These are phyloP conservation scores for Kodamaea anthophila DNA, from an alignment of 1,139 yeast genomes.

Conservation along the genomic window DNA sequence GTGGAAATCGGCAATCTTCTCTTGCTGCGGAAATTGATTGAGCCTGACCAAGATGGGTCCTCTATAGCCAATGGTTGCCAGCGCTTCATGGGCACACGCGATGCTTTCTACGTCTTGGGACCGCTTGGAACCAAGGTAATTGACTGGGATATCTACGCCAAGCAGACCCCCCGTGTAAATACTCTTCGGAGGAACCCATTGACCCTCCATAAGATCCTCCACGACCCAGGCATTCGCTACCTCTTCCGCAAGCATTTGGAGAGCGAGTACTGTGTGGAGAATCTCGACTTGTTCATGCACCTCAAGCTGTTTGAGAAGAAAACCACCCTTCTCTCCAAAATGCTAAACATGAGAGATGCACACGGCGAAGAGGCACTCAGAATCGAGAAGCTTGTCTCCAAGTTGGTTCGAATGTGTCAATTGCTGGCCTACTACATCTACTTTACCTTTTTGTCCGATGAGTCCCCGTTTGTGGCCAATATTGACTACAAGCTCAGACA, in stretches of 20 bases:
- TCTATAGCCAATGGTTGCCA: constrained; percentile 8
- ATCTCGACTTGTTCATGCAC: constrained; percentile 63
- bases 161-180: background rate
- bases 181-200: background rate
- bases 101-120: constrained; percentile 19
- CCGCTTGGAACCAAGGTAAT: constrained; percentile 15
- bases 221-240: constrained; percentile 74
- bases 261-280: constrained; percentile 66
- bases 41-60: constrained; percentile 23
- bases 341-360: constrained; percentile 13
- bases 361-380: constrained; percentile 7
- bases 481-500: constrained; percentile 55
- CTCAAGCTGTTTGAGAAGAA: constrained; percentile 37
- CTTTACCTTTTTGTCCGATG: constrained; percentile 60
- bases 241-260: constrained; percentile 62
- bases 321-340: constrained; percentile 13
- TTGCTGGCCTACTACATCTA: constrained; percentile 58
- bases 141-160: constrained; percentile 15
- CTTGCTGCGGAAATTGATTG: constrained; percentile 43
- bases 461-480: constrained; percentile 68
- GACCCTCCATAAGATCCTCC: constrained; percentile 41
- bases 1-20: constrained; percentile 53
- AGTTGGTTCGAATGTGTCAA: constrained; percentile 45
- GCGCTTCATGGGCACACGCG: constrained; percentile 13
- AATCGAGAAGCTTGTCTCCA: constrained; percentile 28